Conservation (phyloP, 306 rosid genomes). For the Quercus ilex region DNA sequence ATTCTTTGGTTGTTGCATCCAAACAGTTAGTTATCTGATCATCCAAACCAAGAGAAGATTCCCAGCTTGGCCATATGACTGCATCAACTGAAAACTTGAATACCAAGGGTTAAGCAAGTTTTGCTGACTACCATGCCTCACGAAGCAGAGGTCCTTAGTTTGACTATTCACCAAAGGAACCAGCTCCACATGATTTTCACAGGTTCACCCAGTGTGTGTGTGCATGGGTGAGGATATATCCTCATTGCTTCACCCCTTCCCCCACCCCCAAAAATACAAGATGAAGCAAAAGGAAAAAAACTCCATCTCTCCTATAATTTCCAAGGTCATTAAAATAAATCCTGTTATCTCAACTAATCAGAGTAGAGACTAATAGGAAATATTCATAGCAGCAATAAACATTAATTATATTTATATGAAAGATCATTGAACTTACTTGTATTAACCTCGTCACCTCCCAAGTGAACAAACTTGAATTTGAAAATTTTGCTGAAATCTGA, state of each 20-base stretch:
- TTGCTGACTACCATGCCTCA: not conserved
- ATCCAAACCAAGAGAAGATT: too few species aligned
- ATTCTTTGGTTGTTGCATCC: not conserved
- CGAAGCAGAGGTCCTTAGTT: not conserved
- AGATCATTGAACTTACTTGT: slow-evolving; percentile 31
- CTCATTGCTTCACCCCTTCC: too few species aligned
- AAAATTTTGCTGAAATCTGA: slow-evolving; percentile 46
- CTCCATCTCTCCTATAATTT: not conserved
- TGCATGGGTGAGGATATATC: too few species aligned
- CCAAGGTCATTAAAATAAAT: not conserved
- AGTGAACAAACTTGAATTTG: slow-evolving; percentile 39
- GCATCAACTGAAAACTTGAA: not conserved
- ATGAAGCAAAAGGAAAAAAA: not conserved
- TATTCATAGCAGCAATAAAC: not conserved
- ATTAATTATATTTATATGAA: not conserved
- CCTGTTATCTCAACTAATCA: not conserved
- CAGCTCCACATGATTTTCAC: too few species aligned
- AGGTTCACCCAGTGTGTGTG: too few species aligned
- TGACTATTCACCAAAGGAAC: not conserved
- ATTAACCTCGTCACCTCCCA: slow-evolving; percentile 52
- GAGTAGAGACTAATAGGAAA: not conserved
- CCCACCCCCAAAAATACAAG: not conserved
- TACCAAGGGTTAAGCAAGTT: not conserved
- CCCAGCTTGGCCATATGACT: too few species aligned
- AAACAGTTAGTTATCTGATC: not conserved